Percentiles rank a stretch among this genome's conserved stretches.
Evolutionary conservation across 257 asterid genomes (phyloP).

Genomic region (Lycium ferocissimum): DNA sequence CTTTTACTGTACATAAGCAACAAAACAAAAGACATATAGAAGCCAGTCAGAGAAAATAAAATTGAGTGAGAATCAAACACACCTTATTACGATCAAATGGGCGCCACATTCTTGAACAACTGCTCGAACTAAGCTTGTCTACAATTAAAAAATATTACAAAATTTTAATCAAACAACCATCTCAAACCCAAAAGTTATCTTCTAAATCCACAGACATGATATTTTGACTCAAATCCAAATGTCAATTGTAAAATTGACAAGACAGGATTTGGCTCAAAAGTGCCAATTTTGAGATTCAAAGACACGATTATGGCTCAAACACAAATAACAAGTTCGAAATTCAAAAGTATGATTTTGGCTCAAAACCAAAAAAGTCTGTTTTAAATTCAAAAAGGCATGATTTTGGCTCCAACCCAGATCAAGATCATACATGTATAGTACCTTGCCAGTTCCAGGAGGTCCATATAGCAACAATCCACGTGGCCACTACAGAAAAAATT

Average conservation of each 20-base stretch:
- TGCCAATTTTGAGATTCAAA: not conserved
- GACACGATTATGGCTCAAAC: not conserved
- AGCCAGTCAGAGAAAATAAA: not conserved
- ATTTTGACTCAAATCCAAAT: conserved; percentile 14
- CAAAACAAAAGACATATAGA: not conserved
- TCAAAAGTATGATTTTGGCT: not conserved
- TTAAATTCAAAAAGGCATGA: not conserved
- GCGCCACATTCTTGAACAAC: conserved; percentile 92
- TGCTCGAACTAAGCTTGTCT: conserved; percentile 99
- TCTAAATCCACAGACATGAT: not conserved
- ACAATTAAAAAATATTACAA: conserved; percentile 28
- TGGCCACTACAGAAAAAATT: conserved; percentile 64
- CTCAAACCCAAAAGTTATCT: not conserved
- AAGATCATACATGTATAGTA: conserved; percentile 32
- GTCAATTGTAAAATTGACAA: not conserved
- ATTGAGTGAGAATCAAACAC: conserved; percentile 26
- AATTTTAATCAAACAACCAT: conserved; percentile 20
- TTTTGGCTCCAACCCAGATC: not conserved
- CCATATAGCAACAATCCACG: conserved; percentile 92
- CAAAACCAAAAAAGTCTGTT: not conserved
- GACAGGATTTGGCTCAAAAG: not conserved
- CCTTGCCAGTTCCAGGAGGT: conserved; percentile 99
- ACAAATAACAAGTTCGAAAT: not conserved
- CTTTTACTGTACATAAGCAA: not conserved
- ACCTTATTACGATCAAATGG: conserved; percentile 81